These are phyloP conservation scores for Backusella circina DNA, from an alignment of 192 early-diverging fungal species.

Conservation along the genomic window DNA sequence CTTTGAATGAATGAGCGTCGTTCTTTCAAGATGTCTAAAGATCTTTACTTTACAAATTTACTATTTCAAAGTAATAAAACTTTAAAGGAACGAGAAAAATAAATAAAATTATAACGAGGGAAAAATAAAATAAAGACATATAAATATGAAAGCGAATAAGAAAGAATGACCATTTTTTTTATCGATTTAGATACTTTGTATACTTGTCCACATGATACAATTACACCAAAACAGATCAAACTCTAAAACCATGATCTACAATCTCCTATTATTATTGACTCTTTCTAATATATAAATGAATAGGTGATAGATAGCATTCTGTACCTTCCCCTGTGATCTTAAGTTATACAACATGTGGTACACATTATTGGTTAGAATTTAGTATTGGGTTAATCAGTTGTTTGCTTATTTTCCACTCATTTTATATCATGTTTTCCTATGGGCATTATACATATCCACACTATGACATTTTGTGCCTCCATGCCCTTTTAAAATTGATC, in stretches of 20 bases:
- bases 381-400: not conserved
- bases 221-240: not conserved
- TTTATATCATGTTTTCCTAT: not conserved
- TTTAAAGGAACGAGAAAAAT: not conserved
- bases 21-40: not conserved
- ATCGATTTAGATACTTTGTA: not conserved
- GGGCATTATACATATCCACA: not conserved
- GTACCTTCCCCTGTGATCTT: not conserved
- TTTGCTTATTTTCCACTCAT: not conserved
- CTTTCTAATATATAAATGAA: not conserved
- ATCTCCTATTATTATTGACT: not conserved
- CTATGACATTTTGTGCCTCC: not conserved
- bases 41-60: not conserved
- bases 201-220: not conserved
- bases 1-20: not conserved
- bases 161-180: not conserved
- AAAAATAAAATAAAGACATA: not conserved
- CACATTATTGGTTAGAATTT: not conserved
- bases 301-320: not conserved
- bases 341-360: not conserved
- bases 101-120: not conserved
- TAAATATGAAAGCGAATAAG: not conserved
- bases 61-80: not conserved
- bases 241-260: not conserved
- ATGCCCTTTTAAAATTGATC: not conserved